Percentiles rank a stretch among this genome's conserved stretches.
phyloP scores from a whole-genome alignment of 768 basidiomycete species.

The Lentinula aciculospora region DNA sequence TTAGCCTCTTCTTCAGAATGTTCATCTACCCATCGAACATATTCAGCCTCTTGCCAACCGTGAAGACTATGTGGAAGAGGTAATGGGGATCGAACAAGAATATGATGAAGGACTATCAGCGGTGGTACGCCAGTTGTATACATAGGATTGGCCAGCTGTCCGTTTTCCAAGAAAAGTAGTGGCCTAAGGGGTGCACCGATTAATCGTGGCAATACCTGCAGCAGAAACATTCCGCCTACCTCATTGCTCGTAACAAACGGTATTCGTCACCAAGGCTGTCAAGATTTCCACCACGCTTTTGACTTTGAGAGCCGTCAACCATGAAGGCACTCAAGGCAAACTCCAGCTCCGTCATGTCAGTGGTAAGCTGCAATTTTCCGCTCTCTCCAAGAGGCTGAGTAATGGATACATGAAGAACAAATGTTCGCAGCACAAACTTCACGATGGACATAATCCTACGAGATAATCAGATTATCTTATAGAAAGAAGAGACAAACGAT shows the following conservation, averaged over 20 bases:
- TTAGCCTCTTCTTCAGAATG: constrained; percentile 78
- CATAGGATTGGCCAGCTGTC: constrained; percentile 54
- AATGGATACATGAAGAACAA: constrained; percentile 92
- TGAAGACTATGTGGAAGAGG: constrained; percentile 85
- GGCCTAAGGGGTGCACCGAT: constrained; percentile 44
- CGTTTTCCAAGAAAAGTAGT: constrained; percentile 83
- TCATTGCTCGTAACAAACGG: constrained; percentile 75
- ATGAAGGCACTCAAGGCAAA: constrained; percentile 84
- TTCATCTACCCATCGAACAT: constrained; percentile 94
- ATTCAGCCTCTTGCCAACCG: constrained; percentile 94
- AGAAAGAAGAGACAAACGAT: constrained; percentile 2
- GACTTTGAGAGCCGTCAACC: constrained; percentile 42
- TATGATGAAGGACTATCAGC: constrained; percentile 86
- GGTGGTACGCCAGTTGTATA: constrained; percentile 78
- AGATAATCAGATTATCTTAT: background rate
- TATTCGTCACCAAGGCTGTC: constrained; percentile 86
- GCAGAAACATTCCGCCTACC: constrained; percentile 40
- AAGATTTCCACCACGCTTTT: constrained; percentile 59
- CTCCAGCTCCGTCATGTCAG: constrained; percentile 95
- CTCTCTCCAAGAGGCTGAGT: constrained; percentile 86
- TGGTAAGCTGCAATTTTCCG: constrained; percentile 91
- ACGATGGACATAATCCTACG: constrained; percentile 61
- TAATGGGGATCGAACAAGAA: constrained; percentile 83
- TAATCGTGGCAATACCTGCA: background rate
- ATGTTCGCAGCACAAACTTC: constrained; percentile 76